These are phyloP conservation scores for Penicillium ucsense DNA, from an alignment of 495 filamentous ascomycete genomes.

Conservation along the genomic window DNA sequence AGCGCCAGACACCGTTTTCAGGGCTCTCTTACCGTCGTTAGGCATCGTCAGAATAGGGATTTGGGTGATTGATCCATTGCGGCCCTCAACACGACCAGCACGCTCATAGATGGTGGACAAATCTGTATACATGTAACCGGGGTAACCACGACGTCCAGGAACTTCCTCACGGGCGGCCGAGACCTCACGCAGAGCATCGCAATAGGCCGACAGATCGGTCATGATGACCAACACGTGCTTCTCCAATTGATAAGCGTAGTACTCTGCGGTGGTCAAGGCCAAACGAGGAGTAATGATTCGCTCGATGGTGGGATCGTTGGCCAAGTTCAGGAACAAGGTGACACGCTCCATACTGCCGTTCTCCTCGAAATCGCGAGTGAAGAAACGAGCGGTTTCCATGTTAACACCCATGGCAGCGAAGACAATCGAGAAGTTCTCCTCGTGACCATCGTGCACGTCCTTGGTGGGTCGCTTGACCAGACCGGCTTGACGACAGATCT, in stretches of 20 bases:
- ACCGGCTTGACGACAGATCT: constrained; percentile 93
- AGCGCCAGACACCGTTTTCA: no score
- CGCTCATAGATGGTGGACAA: constrained; percentile 99
- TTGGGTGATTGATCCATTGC: constrained; percentile 97
- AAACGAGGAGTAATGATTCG: constrained; percentile 99
- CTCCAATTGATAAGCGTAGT: constrained; percentile 99
- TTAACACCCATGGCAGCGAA: constrained; percentile 99
- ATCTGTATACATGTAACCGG: constrained; percentile 99
- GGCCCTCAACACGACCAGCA: constrained; percentile 94
- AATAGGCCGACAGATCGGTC: constrained; percentile 96
- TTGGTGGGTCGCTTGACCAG: constrained; percentile 86
- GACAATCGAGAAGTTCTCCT: constrained; percentile 99
- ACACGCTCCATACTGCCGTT: constrained; percentile 97
- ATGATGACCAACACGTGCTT: constrained; percentile 99
- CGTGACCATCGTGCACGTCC: constrained; percentile 90
- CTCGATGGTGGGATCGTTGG: constrained; percentile 98
- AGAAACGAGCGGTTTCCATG: constrained; percentile 97
- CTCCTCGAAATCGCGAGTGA: constrained; percentile 97
- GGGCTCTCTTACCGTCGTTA: constrained; percentile 63
- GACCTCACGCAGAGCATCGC: constrained; percentile 95
- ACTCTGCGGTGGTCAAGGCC: constrained; percentile 95
- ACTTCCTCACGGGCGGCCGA: constrained; percentile 99
- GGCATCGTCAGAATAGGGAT: constrained; percentile 99
- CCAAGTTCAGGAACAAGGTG: constrained; percentile 96
- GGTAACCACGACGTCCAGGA: constrained; percentile 97